Percentiles rank a stretch among this genome's conserved stretches.
Conservation (phyloP, 371 early-diverging fungal genomes). For the Choanephora cucurbitarum region DNA sequence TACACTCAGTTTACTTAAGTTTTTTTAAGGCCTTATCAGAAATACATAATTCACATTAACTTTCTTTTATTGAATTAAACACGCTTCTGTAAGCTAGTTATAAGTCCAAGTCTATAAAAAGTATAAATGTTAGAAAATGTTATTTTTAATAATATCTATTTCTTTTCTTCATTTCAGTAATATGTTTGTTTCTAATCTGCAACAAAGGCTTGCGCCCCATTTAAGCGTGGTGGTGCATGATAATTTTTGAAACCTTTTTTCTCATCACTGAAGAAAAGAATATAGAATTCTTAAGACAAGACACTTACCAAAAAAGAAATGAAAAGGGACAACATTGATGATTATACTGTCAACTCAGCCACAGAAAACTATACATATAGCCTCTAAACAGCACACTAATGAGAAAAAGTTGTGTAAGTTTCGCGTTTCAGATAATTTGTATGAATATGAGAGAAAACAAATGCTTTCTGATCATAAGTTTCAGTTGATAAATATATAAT, state of each 20-base stretch:
- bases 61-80: too few relatives aligned
- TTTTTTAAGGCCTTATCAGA: constrained; percentile 18
- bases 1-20: neutral
- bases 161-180: neutral
- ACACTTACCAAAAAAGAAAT: neutral
- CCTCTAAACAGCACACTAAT: too few relatives aligned
- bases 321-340: neutral
- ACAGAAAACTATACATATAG: too few relatives aligned
- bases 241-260: constrained; percentile 24
- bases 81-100: too few relatives aligned
- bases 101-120: too few relatives aligned
- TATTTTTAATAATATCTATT: neutral
- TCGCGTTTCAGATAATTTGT: neutral
- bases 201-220: constrained; percentile 12
- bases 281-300: too few relatives aligned
- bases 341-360: too few relatives aligned
- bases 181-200: constrained; percentile 4
- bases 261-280: constrained; percentile 18
- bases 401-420: neutral
- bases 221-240: constrained; percentile 34
- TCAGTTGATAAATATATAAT: constrained; percentile 29
- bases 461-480: constrained; percentile 5
- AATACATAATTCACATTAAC: constrained; percentile 15
- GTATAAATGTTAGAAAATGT: too few relatives aligned
- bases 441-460: neutral